A percentile compares a stretch with the other conserved stretches of the same genome.
Conservation (phyloP, 1,284 basidiomycete species). For the Fomitopsis betulina region DNA sequence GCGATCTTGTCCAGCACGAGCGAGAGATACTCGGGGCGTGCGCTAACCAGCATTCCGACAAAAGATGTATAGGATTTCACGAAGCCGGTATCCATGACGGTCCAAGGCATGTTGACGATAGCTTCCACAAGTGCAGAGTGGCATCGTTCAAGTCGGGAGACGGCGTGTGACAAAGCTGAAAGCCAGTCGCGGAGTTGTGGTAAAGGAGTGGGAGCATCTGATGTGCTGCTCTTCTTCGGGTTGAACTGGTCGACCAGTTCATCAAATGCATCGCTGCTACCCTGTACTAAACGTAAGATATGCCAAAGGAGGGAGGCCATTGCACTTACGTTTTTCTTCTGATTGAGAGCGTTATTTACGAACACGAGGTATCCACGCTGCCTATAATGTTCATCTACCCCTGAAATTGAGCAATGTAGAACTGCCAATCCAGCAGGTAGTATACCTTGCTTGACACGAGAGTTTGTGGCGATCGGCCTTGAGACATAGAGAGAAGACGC, state of each 20-base stretch:
- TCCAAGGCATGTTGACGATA: slow-evolving; percentile 89
- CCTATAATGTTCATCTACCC: slow-evolving; percentile 59
- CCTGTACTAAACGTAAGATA: slow-evolving; percentile 37
- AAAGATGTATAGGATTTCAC: slow-evolving; percentile 87
- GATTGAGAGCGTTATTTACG: slow-evolving; percentile 76
- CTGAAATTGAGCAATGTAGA: not conserved
- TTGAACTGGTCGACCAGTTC: slow-evolving; percentile 72
- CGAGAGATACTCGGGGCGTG: slow-evolving; percentile 90
- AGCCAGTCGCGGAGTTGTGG: slow-evolving; percentile 71
- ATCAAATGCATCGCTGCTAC: slow-evolving; percentile 60
- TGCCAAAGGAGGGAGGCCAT: slow-evolving; percentile 8
- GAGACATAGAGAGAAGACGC: slow-evolving; percentile 34
- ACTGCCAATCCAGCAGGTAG: not conserved
- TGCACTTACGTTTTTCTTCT: slow-evolving; percentile 60
- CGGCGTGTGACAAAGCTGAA: slow-evolving; percentile 71
- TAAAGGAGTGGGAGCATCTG: slow-evolving; percentile 37
- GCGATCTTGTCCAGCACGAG: slow-evolving; percentile 80
- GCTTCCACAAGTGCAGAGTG: slow-evolving; percentile 87
- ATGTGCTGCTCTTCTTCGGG: slow-evolving; percentile 35
- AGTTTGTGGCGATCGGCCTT: slow-evolving; percentile 71
- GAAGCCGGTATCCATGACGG: slow-evolving; percentile 77
- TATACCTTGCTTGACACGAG: slow-evolving; percentile 57
- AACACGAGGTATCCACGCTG: slow-evolving; percentile 85
- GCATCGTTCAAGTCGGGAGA: slow-evolving; percentile 74
- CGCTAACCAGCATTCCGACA: slow-evolving; percentile 88